Evolutionary conservation across 345 rosid species (phyloP), one percentile per base, ranked within the genome.

Genomic region (Bruguiera gymnorhiza): DNA sequence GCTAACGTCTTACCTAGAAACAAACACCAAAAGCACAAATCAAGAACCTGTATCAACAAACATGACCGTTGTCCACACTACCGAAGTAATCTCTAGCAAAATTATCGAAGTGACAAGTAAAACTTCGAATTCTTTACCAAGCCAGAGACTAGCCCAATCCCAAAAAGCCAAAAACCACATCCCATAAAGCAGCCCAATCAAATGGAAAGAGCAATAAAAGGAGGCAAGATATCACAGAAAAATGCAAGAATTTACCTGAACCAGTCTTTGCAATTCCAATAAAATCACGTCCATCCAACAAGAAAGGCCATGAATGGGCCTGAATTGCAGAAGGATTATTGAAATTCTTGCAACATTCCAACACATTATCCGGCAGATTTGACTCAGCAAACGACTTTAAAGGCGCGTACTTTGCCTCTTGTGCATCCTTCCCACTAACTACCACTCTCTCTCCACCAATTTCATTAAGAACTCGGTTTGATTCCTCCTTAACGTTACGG

Each of bases 191-290:
- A 9, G 15, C 46, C 16, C 15, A 10, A 39, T 39, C 46, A 10
- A 39, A 43, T 3, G 19, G 19, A 13, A 43, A 15, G 50, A 43
- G 50, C 18, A 43, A 43, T 43, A 13, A 13, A 43, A 43, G 50
- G 50, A 43, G 50, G 50, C 50, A 18, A 13, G 5, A 43, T 43
- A 24, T 3, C 30, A 11, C 5, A 1, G 48, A 54, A 62, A 70
- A 68, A 3, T 8, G 2, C 66, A 71, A 2, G n/a, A 43, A 20
- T 48, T 31, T 71, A 94, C 99, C 99, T 77, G 98, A 95, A n/a
- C 99, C 99, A 67, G 99, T 95, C 36, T 87, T 89, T 0, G 99
- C 98, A 72, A 92, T 92, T 27, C 99, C 98, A 6, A 95, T 87
- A 70, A 95, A 87, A 82, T 95, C 98, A 72, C 99, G 97, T 8